Percentiles rank a stretch among this genome's conserved stretches.
Conservation (phyloP, 768 basidiomycete genomes). For the Rhodotorula babjevae region DNA sequence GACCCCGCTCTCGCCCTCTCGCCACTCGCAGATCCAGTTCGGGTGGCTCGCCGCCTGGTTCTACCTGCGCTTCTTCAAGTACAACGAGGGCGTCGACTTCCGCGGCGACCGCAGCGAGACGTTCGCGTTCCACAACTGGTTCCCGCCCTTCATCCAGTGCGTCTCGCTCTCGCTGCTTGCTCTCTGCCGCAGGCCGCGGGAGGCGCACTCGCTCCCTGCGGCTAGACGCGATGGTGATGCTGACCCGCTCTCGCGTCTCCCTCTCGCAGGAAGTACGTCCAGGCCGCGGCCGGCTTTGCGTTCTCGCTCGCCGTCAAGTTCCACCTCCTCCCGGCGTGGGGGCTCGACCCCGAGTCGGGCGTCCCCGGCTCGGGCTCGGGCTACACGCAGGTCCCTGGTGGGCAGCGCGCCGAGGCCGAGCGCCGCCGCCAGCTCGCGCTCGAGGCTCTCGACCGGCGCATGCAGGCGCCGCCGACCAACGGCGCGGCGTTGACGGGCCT, state of each 20-base stretch:
- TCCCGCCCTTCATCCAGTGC: constrained; percentile 91
- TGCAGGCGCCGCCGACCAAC: constrained; percentile 44
- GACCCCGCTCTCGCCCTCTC: constrained; percentile 41
- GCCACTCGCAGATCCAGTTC: constrained; percentile 65
- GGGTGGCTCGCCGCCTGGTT: constrained; percentile 97
- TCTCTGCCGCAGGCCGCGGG: neutral
- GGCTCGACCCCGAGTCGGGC: constrained; percentile 64
- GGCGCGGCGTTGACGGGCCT: too few species aligned
- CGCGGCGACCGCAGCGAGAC: constrained; percentile 96
- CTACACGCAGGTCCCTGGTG: constrained; percentile 73
- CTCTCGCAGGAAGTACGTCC: constrained; percentile 62
- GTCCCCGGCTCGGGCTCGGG: neutral
- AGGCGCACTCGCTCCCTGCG: too few species aligned
- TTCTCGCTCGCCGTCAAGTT: constrained; percentile 60
- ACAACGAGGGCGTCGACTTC: constrained; percentile 61
- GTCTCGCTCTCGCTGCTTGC: constrained; percentile 45
- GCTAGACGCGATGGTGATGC: too few species aligned
- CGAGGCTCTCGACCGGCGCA: constrained; percentile 88
- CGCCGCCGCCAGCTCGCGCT: constrained; percentile 88
- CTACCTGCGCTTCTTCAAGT: constrained; percentile 95
- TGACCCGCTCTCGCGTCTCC: neutral
- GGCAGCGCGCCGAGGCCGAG: constrained; percentile 92
- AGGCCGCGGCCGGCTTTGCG: constrained; percentile 62
- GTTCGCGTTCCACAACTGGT: constrained; percentile 90
- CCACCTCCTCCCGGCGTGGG: constrained; percentile 65